These are phyloP conservation scores for Podosphaera fusca DNA, from an alignment of 2,329 filamentous ascomycete species.

Conservation along the genomic window DNA sequence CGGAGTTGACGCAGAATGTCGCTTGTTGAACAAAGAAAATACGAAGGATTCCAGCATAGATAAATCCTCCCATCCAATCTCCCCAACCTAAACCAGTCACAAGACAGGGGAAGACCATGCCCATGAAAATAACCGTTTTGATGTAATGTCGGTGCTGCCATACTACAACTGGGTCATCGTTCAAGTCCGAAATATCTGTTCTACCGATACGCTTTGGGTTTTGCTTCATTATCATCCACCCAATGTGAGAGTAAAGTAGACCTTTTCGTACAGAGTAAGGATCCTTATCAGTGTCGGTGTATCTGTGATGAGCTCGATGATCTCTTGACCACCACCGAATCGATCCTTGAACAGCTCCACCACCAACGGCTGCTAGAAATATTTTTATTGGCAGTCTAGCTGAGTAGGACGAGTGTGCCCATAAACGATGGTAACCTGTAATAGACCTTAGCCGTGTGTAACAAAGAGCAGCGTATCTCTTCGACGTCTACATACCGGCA, in stretches of 20 bases:
- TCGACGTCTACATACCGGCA: conserved; percentile 29
- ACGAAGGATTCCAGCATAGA: conserved; percentile 67
- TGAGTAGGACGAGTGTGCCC: conserved; percentile 70
- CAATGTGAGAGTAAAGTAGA: conserved; percentile 60
- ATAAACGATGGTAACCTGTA: conserved; percentile 54
- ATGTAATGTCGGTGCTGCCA: conserved; percentile 79
- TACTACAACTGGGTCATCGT: conserved; percentile 64
- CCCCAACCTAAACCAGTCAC: conserved; percentile 60
- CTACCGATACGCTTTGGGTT: conserved; percentile 75
- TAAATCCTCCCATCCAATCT: conserved; percentile 60
- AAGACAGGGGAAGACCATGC: conserved; percentile 48
- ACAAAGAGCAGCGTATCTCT: background rate
- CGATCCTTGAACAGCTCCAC: conserved; percentile 65
- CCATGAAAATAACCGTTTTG: conserved; percentile 58
- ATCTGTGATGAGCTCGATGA: conserved; percentile 73
- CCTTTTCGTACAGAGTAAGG: conserved; percentile 82
- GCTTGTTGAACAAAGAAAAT: conserved; percentile 83
- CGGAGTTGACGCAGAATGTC: conserved; percentile 80
- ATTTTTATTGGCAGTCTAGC: conserved; percentile 54
- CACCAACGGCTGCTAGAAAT: conserved; percentile 60
- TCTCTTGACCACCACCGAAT: conserved; percentile 77
- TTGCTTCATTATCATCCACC: conserved; percentile 88
- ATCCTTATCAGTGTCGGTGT: conserved; percentile 82
- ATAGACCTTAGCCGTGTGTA: conserved; percentile 2
- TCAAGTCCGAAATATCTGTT: conserved; percentile 71